Conservation (phyloP, 1,284 basidiomycete species). For the Puccinia horiana region DNA sequence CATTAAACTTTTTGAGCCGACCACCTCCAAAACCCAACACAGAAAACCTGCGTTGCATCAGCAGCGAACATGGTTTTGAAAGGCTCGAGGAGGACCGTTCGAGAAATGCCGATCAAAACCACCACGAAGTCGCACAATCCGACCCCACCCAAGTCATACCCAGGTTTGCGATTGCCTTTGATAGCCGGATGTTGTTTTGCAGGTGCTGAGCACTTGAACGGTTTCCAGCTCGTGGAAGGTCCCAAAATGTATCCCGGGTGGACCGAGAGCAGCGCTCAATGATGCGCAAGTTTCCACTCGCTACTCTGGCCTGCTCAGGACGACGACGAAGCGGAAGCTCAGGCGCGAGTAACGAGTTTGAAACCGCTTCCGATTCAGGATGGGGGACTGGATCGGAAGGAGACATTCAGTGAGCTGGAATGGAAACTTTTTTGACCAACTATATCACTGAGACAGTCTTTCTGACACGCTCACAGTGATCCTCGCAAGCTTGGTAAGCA, state of each 20-base stretch:
- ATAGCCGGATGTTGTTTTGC: background rate
- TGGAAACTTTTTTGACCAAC: background rate
- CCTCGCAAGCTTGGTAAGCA: slow-evolving; percentile 15
- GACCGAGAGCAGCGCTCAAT: background rate
- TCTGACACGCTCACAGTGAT: slow-evolving; percentile 5
- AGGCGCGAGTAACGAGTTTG: background rate
- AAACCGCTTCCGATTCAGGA: background rate
- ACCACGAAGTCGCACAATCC: background rate
- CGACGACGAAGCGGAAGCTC: background rate
- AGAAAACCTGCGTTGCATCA: background rate
- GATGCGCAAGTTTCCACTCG: background rate
- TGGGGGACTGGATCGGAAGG: slow-evolving; percentile 15
- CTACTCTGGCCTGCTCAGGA: background rate
- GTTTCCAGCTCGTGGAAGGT: background rate
- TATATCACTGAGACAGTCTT: background rate
- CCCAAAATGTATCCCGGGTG: background rate
- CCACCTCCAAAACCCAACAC: background rate
- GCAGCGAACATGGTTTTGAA: background rate
- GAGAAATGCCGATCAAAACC: background rate
- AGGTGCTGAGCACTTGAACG: background rate
- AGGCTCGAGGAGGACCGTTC: background rate
- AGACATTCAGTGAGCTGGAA: background rate
- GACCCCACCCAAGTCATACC: background rate
- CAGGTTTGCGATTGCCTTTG: background rate
- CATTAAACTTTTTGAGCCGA: no score